These are phyloP conservation scores for Selaginella moellendorffii DNA, from an alignment of 75 land plant genomes.

Conservation along the genomic window DNA sequence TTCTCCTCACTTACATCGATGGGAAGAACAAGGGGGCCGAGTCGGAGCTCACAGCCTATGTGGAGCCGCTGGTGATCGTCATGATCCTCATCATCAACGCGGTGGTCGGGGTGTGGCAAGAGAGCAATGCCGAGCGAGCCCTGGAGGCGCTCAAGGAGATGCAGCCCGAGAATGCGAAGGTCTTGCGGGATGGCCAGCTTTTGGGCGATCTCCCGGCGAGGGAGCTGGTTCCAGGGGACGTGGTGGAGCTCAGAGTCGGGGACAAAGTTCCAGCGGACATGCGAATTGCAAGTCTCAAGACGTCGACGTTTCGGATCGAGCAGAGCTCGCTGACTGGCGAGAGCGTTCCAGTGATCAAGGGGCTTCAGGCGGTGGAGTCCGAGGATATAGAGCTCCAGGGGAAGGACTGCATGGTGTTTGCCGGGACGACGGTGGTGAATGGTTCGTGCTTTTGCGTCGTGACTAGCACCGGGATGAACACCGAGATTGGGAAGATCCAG, in stretches of 20 bases:
- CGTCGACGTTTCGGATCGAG: conserved; percentile 58
- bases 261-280: conserved; percentile 89
- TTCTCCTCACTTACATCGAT: conserved; percentile 43
- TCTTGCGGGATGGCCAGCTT: conserved; percentile 39
- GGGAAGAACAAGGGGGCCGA: conserved; percentile 18
- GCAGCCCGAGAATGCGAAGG: conserved; percentile 57
- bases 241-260: conserved; percentile 67
- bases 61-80: conserved; percentile 71
- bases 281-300: conserved; percentile 43
- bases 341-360: conserved; percentile 52
- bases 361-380: conserved; percentile 16
- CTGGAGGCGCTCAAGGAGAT: conserved; percentile 77
- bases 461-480: conserved; percentile 54
- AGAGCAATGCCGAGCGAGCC: conserved; percentile 81
- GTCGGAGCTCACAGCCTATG: conserved; percentile 45
- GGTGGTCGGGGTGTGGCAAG: conserved; percentile 85
- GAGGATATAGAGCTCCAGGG: conserved; percentile 66
- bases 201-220: conserved; percentile 55
- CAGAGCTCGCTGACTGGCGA: conserved; percentile 85
- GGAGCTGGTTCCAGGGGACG: conserved; percentile 86
- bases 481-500: conserved; percentile 83
- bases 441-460: conserved; percentile 62
- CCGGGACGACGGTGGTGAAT: conserved; percentile 78
- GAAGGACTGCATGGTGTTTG: conserved; percentile 76
- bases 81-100: conserved; percentile 64